Evolutionary conservation across 140 eudicot genomes (phyloP).

Genomic region (Stevia rebaudiana): DNA sequence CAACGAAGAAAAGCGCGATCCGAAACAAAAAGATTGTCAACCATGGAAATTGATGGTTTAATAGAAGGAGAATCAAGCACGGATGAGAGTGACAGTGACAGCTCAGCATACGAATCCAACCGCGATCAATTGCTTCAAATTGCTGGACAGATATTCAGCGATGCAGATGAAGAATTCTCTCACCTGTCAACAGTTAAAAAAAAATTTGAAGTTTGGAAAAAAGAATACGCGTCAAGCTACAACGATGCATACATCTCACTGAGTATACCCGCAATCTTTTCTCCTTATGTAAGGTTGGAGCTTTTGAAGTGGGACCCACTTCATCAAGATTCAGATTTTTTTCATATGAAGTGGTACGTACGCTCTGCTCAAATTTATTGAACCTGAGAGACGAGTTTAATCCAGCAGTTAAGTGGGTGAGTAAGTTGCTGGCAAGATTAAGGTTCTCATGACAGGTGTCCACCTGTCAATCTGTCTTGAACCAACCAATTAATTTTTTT

Average conservation of each 20-base stretch:
- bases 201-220: constrained; percentile 73
- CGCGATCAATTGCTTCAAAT: constrained; percentile 64
- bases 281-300: constrained; percentile 96
- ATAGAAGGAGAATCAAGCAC: constrained; percentile 98
- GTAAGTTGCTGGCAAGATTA: constrained; percentile 41
- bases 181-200: constrained; percentile 64
- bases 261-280: constrained; percentile 77
- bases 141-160: constrained; percentile 78
- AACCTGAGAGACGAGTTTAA: constrained; percentile 44
- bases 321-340: constrained; percentile 84
- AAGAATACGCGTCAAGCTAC: constrained; percentile 60
- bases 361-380: constrained; percentile 47
- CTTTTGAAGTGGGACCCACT: constrained; percentile 99
- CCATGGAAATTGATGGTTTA: constrained; percentile 40
- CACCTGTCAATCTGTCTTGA: constrained; percentile 14
- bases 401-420: constrained; percentile 52
- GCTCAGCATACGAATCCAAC: constrained; percentile 73
- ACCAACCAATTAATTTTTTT: constrained; percentile 15
- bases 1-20: constrained; percentile 51
- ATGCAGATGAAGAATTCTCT: constrained; percentile 78
- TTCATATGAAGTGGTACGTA: constrained; percentile 87
- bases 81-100: constrained; percentile 89
- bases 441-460: constrained; percentile 27
- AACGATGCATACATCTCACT: constrained; percentile 80
- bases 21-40: constrained; percentile 48